Evolutionary conservation across 2,329 filamentous ascomycete species (phyloP).

Genomic region (Penicillium sp.): DNA sequence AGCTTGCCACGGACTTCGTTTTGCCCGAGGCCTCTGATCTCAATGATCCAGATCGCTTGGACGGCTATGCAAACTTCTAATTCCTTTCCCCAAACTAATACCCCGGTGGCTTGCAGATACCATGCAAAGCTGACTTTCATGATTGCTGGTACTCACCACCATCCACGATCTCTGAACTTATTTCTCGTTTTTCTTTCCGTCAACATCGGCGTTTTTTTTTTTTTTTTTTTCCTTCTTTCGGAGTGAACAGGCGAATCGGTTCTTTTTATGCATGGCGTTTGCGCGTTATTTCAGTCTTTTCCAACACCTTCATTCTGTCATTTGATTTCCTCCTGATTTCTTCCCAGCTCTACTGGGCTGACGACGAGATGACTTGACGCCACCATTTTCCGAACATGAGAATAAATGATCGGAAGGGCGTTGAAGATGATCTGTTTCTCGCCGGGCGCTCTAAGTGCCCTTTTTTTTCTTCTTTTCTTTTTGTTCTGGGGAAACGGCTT

Average conservation of each 20-base stretch:
- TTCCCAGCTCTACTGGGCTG: constrained; percentile 13
- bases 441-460: constrained; percentile 14
- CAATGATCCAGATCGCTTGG: constrained; percentile 15
- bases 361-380: constrained; percentile 23
- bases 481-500: constrained; percentile 16
- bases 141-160: constrained; percentile 9
- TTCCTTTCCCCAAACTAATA: background rate
- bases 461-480: constrained; percentile 11
- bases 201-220: constrained; percentile 8
- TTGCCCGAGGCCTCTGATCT: constrained; percentile 41
- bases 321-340: constrained; percentile 5
- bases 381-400: constrained; percentile 17
- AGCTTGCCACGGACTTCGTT: constrained; percentile 63
- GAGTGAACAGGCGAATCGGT: constrained; percentile 13
- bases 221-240: background rate
- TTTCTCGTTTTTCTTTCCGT: constrained; percentile 6
- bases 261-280: constrained; percentile 12
- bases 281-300: background rate
- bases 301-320: constrained; percentile 8
- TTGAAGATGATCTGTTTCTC: constrained; percentile 17
- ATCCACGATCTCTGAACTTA: constrained; percentile 12
- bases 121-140: background rate
- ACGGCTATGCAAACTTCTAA: constrained; percentile 21
- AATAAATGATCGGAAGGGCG: constrained; percentile 21
- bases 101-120: background rate